Percentiles rank a stretch among this genome's conserved stretches.
Conservation (phyloP, 2,329 filamentous ascomycete genomes). For the Neospermospora avenae region DNA sequence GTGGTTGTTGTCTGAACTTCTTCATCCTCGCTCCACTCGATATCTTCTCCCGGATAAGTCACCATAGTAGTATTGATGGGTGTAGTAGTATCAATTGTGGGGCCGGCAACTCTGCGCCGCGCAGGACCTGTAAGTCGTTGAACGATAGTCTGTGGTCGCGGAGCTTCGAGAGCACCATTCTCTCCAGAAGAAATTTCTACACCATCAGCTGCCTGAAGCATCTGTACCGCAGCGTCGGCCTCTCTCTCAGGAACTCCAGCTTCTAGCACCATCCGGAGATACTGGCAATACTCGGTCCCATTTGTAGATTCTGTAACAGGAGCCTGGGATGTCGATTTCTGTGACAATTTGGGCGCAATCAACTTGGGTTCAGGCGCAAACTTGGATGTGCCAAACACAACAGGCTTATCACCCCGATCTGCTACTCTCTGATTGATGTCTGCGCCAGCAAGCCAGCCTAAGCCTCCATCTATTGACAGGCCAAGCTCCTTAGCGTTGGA, state of each 20-base stretch:
- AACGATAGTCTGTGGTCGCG: not conserved
- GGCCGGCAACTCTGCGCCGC: not conserved
- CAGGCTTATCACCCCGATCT: constrained; percentile 35
- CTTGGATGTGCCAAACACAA: constrained; percentile 45
- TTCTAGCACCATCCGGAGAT: constrained; percentile 25
- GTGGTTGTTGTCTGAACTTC: not conserved
- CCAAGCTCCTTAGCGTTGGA: constrained; percentile 58
- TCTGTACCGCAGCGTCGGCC: constrained; percentile 19
- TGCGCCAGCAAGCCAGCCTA: constrained; percentile 64
- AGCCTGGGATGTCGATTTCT: not conserved
- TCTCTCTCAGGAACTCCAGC: constrained; percentile 27
- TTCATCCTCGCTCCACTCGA: constrained; percentile 1
- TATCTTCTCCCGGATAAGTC: not conserved
- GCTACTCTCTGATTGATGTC: constrained; percentile 50
- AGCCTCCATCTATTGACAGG: constrained; percentile 62
- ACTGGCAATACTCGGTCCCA: not conserved
- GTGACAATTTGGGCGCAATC: not conserved
- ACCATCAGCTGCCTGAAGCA: constrained; percentile 20
- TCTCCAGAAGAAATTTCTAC: constrained; percentile 6
- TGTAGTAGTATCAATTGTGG: no score
- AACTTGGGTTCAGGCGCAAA: constrained; percentile 34
- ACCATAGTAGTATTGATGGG: not conserved
- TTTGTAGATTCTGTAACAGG: not conserved
- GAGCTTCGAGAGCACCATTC: not conserved
- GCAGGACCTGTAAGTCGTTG: not conserved